A percentile compares a stretch with the other conserved stretches of the same genome.
phyloP scores from a whole-genome alignment of 202 grass and related monocot species.

The Alloteropsis angusta region DNA sequence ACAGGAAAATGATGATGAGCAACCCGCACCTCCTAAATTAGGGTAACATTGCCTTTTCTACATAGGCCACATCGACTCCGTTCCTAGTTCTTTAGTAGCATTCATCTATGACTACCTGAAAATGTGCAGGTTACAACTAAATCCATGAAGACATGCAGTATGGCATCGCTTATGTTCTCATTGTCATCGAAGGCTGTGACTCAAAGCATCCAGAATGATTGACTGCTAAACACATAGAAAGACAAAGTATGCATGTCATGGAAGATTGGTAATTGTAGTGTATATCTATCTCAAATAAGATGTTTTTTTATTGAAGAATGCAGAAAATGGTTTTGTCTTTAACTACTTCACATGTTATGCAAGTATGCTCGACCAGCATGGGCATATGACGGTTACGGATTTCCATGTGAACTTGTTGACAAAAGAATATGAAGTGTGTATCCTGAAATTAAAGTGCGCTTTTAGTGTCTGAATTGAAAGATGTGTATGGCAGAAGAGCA shows the following conservation, averaged over 20 bases:
- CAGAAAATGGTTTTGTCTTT: not conserved
- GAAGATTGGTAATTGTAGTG: not conserved
- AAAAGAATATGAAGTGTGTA: not conserved
- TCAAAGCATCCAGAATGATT: conserved; percentile 13
- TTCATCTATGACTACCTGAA: conserved; percentile 12
- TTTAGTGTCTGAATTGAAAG: not conserved
- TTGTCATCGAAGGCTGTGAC: not conserved
- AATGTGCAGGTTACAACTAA: conserved; percentile 44
- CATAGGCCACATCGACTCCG: not conserved
- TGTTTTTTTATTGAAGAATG: not conserved
- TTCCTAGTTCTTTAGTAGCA: not conserved
- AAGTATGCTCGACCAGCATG: conserved; percentile 7
- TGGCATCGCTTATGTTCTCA: not conserved
- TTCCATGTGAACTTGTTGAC: conserved; percentile 16
- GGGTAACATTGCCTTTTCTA: conserved; percentile 34
- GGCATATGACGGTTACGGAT: not conserved
- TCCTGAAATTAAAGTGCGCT: not conserved
- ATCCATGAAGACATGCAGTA: conserved; percentile 25
- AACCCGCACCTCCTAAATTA: conserved; percentile 34
- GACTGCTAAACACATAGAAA: conserved; percentile 2
- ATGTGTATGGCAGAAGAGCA: not conserved
- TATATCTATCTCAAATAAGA: conserved; percentile 30
- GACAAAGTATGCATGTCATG: not conserved
- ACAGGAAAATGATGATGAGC: conserved; percentile 21
- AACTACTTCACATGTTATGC: conserved; percentile 3